Conservation (phyloP, 495 filamentous ascomycete genomes). For the Hypoxylon crocopeplum region DNA sequence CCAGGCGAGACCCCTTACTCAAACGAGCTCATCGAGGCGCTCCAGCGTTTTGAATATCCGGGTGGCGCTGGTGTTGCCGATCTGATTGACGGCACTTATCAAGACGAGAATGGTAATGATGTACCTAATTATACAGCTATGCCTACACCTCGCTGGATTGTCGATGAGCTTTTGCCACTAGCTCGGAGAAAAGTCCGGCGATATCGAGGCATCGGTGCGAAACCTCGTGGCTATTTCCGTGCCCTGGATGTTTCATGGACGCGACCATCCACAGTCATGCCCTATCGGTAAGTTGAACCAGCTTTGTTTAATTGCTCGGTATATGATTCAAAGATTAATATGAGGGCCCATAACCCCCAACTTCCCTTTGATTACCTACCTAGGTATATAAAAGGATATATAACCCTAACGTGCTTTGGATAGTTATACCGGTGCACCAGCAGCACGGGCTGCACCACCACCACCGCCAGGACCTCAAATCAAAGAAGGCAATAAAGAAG, state of each 20-base stretch:
- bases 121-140: background rate
- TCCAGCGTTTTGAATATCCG: slow-evolving; percentile 2
- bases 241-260: slow-evolving; percentile 12
- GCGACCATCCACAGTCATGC: slow-evolving; percentile 6
- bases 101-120: background rate
- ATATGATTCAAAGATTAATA: background rate
- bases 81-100: background rate
- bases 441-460: background rate
- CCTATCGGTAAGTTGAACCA: slow-evolving; percentile 4
- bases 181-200: background rate
- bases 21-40: slow-evolving; percentile 1
- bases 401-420: background rate
- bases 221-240: background rate
- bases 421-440: background rate
- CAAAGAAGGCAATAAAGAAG: no score
- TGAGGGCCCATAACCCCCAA: background rate
- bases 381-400: background rate
- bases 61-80: background rate
- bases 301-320: background rate
- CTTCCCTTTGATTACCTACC: background rate
- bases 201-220: background rate
- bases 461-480: no score
- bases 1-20: slow-evolving; percentile 9
- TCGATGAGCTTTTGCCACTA: background rate
- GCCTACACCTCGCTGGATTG: background rate